Percentiles rank a stretch among this genome's conserved stretches.
phyloP scores from a whole-genome alignment of 179 eudicot genomes.

The Beta macrorhiza region DNA sequence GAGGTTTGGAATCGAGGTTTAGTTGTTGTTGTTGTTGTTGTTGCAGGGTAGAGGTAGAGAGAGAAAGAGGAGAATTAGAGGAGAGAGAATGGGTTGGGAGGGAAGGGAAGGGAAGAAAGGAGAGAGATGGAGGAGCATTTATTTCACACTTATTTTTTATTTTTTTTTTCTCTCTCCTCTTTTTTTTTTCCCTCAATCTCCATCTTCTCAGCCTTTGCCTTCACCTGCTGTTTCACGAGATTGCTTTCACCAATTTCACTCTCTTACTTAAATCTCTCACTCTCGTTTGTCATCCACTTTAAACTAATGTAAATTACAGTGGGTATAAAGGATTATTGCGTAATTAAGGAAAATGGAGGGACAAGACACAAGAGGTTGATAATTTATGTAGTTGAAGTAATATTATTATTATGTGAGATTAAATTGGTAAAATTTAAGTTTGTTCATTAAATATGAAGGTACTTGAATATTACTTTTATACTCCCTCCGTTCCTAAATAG shows the following conservation, averaged over 20 bases:
- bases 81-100: neutral
- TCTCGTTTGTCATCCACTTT: neutral
- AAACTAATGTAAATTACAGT: too few species aligned
- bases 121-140: constrained; percentile 18
- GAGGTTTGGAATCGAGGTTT: neutral
- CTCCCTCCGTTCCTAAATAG: too few species aligned
- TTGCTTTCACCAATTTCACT: constrained; percentile 13
- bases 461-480: too few species aligned
- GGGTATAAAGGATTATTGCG: too few species aligned
- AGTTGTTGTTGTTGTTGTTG: neutral
- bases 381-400: too few species aligned
- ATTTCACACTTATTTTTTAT: neutral
- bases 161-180: neutral
- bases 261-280: neutral
- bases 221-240: constrained; percentile 52
- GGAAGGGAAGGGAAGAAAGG: neutral
- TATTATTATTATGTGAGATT: too few species aligned
- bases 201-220: neutral
- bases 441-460: too few species aligned
- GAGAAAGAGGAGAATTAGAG: neutral
- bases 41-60: constrained; percentile 5
- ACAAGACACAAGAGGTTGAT: too few species aligned
- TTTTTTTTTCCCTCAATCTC: constrained; percentile 2
- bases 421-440: too few species aligned
- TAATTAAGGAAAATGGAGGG: too few species aligned